A percentile compares a stretch with the other conserved stretches of the same genome.
Conservation (phyloP, 805 yeast species). For the Saccharomycopsis oosterbeekiorum region DNA sequence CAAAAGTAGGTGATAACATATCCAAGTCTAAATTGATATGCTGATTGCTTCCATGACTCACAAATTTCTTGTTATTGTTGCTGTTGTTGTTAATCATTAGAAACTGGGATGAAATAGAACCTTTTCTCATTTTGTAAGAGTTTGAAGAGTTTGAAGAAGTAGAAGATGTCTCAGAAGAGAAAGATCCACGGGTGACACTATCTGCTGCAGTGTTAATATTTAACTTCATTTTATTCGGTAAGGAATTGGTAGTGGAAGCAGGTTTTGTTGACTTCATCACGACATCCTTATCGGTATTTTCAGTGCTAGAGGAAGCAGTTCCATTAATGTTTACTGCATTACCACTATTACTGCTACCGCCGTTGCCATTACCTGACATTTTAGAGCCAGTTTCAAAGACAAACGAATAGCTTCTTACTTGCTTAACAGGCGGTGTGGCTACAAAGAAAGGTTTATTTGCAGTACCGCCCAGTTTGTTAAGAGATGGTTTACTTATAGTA, state of each 20-base stretch:
- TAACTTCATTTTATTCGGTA: background rate
- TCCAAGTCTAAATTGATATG: background rate
- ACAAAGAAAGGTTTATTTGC: background rate
- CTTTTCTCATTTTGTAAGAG: background rate
- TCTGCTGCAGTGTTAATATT: conserved; percentile 2
- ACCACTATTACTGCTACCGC: background rate
- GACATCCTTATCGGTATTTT: background rate
- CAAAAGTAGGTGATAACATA: conserved; percentile 1
- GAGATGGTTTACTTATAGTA: background rate
- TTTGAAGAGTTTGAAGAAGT: conserved; percentile 2
- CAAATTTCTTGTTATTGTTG: background rate
- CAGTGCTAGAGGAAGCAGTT: background rate
- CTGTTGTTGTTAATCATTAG: background rate
- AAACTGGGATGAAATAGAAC: background rate
- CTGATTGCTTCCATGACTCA: background rate
- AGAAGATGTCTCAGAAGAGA: conserved; percentile 3
- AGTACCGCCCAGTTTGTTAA: background rate
- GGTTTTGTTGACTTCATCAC: background rate
- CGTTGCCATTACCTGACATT: background rate
- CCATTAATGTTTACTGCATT: background rate
- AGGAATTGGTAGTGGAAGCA: background rate
- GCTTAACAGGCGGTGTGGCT: background rate
- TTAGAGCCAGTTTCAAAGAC: conserved; percentile 10
- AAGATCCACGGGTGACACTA: background rate
- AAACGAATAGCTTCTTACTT: conserved; percentile 7